These are phyloP conservation scores for Atalantia buxifolia DNA, from an alignment of 345 rosid genomes.

Conservation along the genomic window DNA sequence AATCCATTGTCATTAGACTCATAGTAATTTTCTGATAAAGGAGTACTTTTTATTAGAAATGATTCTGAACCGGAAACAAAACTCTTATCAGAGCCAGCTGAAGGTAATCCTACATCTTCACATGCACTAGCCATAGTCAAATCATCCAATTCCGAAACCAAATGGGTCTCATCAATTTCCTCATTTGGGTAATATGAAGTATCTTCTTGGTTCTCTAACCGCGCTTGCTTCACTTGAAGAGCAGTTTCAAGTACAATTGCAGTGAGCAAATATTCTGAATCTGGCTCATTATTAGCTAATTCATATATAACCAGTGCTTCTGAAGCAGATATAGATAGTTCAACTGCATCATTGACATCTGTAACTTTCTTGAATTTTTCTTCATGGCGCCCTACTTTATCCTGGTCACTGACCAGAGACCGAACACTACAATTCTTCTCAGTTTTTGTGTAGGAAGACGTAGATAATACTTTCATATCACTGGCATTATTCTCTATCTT, in stretches of 20 bases:
- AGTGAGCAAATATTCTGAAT: conserved; percentile 28
- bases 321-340: conserved; percentile 64
- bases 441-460: conserved; percentile 7
- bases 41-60: conserved; percentile 51
- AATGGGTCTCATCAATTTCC: conserved; percentile 35
- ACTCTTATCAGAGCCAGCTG: conserved; percentile 15
- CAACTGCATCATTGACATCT: conserved; percentile 45
- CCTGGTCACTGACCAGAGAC: background rate
- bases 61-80: conserved; percentile 24
- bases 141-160: conserved; percentile 43
- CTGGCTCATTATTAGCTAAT: conserved; percentile 33
- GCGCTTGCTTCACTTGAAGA: conserved; percentile 56
- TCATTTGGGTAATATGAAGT: conserved; percentile 14
- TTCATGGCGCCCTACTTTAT: conserved; percentile 6
- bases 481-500: conserved; percentile 1
- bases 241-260: conserved; percentile 55
- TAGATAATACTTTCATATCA: conserved; percentile 4
- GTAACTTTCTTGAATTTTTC: conserved; percentile 21
- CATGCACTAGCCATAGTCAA: conserved; percentile 44
- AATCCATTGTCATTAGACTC: conserved; percentile 13
- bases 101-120: conserved; percentile 49
- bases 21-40: conserved; percentile 20
- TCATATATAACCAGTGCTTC: conserved; percentile 64
- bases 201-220: conserved; percentile 35
- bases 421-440: conserved; percentile 10